Percentiles rank a stretch among this genome's conserved stretches.
phyloP scores from a whole-genome alignment of 805 yeast genomes.

The Sungouiozyma ichnusensis region DNA sequence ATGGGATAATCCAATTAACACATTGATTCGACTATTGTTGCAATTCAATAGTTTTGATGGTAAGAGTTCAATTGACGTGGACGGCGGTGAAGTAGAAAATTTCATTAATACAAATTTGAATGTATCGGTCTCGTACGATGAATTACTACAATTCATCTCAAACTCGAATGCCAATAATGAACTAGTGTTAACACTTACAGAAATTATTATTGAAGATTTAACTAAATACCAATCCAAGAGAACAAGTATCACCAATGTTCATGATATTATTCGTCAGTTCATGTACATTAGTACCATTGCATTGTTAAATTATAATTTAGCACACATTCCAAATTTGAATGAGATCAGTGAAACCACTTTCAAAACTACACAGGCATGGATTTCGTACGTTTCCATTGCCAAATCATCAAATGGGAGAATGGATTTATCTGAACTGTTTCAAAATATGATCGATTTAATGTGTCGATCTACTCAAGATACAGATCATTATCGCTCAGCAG shows the following conservation, averaged over 20 bases:
- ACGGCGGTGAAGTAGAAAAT: conserved; percentile 3
- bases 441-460: conserved; percentile 23
- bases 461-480: conserved; percentile 18
- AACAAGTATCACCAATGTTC: conserved; percentile 19
- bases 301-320: conserved; percentile 19
- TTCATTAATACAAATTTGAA: conserved; percentile 11
- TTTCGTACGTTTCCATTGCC: conserved; percentile 22
- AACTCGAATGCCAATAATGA: conserved; percentile 17
- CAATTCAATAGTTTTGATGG: conserved; percentile 6
- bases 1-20: conserved; percentile 28
- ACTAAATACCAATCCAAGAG: conserved; percentile 23
- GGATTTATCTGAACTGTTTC: conserved; percentile 24
- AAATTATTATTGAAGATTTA: conserved; percentile 28
- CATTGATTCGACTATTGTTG: conserved; percentile 15
- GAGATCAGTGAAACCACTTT: conserved; percentile 13
- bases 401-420: conserved; percentile 21
- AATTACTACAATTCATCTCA: conserved; percentile 16
- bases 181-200: conserved; percentile 20
- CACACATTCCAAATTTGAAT: conserved; percentile 3
- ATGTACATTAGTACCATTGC: conserved; percentile 27
- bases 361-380: conserved; percentile 24
- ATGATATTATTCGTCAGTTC: conserved; percentile 25
- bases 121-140: conserved; percentile 13
- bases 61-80: conserved; percentile 9
- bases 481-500: conserved; percentile 19